A percentile compares a stretch with the other conserved stretches of the same genome.
These are phyloP conservation scores for Rhodocollybia butyracea DNA, from an alignment of 768 basidiomycete genomes.

Conservation along the genomic window DNA sequence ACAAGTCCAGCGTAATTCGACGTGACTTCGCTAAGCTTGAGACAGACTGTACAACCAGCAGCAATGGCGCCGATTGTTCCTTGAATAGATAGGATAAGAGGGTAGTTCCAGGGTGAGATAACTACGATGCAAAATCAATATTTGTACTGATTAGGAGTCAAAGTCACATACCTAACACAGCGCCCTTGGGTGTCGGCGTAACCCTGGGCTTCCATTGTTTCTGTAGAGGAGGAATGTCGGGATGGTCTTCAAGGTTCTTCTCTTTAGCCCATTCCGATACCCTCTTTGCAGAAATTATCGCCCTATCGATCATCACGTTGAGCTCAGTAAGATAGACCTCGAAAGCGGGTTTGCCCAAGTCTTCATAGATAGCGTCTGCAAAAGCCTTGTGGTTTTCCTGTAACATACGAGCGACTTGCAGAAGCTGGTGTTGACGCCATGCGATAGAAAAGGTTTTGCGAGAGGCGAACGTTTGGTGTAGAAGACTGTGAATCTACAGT, in stretches of 20 bases:
- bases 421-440: conserved; percentile 22
- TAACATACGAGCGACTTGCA: conserved; percentile 19
- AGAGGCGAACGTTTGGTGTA: conserved; percentile 17
- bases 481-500: conserved; percentile 10
- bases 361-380: conserved; percentile 13
- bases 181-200: conserved; percentile 21
- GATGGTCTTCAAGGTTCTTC: conserved; percentile 11
- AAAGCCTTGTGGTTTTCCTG: conserved; percentile 20
- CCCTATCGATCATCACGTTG: conserved; percentile 11
- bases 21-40: conserved; percentile 67
- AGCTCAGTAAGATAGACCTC: conserved; percentile 19
- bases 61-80: conserved; percentile 71
- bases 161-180: conserved; percentile 15
- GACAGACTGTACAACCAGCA: conserved; percentile 63
- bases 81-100: conserved; percentile 49
- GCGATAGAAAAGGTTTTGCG: conserved; percentile 19
- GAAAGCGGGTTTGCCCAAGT: conserved; percentile 19
- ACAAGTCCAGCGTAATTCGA: conserved; percentile 49
- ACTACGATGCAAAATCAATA: not conserved
- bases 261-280: conserved; percentile 21
- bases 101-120: conserved; percentile 59
- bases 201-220: conserved; percentile 18
- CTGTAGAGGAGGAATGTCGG: conserved; percentile 9
- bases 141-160: not conserved
- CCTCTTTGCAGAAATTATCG: conserved; percentile 14